Evolutionary conservation across 129 eudicot genomes (phyloP).

Genomic region (Flaveria linearis): DNA sequence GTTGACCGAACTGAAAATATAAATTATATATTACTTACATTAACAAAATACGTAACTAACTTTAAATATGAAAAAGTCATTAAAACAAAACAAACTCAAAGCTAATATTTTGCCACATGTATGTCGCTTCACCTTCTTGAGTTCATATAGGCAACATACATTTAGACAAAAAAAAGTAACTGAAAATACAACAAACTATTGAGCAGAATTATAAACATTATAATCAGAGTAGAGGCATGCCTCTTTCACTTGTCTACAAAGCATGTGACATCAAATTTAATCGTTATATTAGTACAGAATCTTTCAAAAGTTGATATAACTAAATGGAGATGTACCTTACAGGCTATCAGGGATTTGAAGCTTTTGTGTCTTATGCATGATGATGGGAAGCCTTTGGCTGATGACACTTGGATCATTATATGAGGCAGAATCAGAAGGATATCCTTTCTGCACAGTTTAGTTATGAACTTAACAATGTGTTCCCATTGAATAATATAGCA

Average conservation of each 20-base stretch:
- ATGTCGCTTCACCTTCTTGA: neutral
- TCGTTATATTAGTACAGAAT: constrained; percentile 25
- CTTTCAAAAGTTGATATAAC: constrained; percentile 19
- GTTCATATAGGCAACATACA: constrained; percentile 3
- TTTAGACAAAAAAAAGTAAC: neutral
- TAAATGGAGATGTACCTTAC: constrained; percentile 45
- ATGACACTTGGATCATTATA: constrained; percentile 82
- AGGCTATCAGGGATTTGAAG: constrained; percentile 48
- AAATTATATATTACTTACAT: neutral
- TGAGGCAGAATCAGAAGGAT: constrained; percentile 79
- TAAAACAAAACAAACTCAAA: constrained; percentile 11
- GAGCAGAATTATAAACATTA: constrained; percentile 19
- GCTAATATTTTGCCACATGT: constrained; percentile 4
- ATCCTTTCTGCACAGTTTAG: constrained; percentile 75
- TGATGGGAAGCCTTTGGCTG: constrained; percentile 77
- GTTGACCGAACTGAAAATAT: neutral
- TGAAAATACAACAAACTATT: constrained; percentile 4
- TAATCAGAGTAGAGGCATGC: constrained; percentile 14
- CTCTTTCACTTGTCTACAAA: constrained; percentile 20
- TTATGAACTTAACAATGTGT: constrained; percentile 12
- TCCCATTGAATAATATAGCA: neutral
- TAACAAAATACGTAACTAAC: neutral
- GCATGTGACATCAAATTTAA: constrained; percentile 18
- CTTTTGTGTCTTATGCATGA: constrained; percentile 81
- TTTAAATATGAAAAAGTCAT: neutral